phyloP scores from a whole-genome alignment of 345 rosid genomes.

The Lepidium didymum region DNA sequence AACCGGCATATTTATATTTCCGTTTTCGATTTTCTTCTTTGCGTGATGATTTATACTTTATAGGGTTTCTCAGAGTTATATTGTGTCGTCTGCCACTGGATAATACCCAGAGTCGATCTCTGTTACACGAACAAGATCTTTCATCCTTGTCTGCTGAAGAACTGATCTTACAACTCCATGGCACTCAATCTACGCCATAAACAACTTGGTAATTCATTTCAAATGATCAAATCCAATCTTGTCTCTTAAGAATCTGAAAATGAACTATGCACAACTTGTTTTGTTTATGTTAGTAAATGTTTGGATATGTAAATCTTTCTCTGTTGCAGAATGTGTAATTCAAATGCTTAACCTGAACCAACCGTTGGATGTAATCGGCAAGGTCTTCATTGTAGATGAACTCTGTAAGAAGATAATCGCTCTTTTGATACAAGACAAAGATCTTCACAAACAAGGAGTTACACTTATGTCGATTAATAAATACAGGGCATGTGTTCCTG shows the following conservation, averaged over 20 bases:
- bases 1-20: too few relatives aligned
- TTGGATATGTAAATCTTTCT: conserved; percentile 38
- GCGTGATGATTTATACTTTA: too few relatives aligned
- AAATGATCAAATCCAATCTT: background rate
- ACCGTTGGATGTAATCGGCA: conserved; percentile 57
- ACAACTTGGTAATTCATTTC: conserved; percentile 62
- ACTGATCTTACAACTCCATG: conserved; percentile 22
- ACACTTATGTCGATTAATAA: conserved; percentile 59
- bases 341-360: conserved; percentile 82
- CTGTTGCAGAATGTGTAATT: conserved; percentile 53
- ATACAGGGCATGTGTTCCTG: conserved; percentile 52
- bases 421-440: conserved; percentile 73
- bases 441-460: conserved; percentile 69
- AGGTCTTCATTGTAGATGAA: conserved; percentile 65
- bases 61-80: too few relatives aligned
- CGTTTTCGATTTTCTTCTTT: too few relatives aligned
- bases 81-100: too few relatives aligned
- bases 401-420: conserved; percentile 62
- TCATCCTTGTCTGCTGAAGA: too few relatives aligned
- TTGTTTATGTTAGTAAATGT: too few relatives aligned
- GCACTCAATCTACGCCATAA: conserved; percentile 81
- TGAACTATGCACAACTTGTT: background rate
- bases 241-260: too few relatives aligned
- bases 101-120: too few relatives aligned
- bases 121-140: too few relatives aligned